Conservation (phyloP, 768 basidiomycete genomes). For the Rhizopogon vinicolor region DNA sequence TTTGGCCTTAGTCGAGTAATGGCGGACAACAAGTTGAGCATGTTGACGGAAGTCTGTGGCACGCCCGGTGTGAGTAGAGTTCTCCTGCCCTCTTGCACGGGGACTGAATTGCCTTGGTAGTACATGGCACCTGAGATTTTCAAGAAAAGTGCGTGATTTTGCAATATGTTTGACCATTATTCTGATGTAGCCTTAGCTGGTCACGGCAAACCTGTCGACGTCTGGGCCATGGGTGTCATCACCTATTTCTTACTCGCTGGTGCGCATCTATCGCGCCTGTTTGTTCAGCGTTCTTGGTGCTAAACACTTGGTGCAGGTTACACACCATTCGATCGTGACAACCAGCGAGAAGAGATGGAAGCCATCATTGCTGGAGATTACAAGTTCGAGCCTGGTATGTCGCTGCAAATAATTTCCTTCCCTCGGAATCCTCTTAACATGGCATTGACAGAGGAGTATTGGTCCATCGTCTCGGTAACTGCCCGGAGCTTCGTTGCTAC, state of each 20-base stretch:
- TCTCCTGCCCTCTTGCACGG: background rate
- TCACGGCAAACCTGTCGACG: slow-evolving; percentile 90
- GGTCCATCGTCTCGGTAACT: slow-evolving; percentile 77
- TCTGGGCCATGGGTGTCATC: slow-evolving; percentile 99
- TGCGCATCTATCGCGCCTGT: slow-evolving; percentile 4
- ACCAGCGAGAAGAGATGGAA: slow-evolving; percentile 85
- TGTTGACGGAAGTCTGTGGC: slow-evolving; percentile 94
- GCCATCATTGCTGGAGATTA: slow-evolving; percentile 94
- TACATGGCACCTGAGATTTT: slow-evolving; percentile 98
- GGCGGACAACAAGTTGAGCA: slow-evolving; percentile 81
- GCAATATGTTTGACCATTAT: background rate
- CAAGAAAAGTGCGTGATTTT: slow-evolving; percentile 61
- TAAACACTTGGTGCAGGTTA: slow-evolving; percentile 47
- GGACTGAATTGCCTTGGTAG: slow-evolving; percentile 26
- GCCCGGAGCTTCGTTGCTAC: slow-evolving; percentile 78
- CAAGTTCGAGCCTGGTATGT: slow-evolving; percentile 71
- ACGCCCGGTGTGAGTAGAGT: slow-evolving; percentile 68
- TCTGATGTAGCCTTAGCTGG: slow-evolving; percentile 48
- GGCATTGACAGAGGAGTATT: slow-evolving; percentile 59
- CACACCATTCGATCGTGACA: slow-evolving; percentile 96
- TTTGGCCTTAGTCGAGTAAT: slow-evolving; percentile 91
- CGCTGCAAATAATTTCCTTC: background rate
- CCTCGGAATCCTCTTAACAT: background rate
- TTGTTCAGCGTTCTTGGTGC: background rate
- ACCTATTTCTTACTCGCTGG: slow-evolving; percentile 92